Base-by-base conservation (phyloP, 2,329 filamentous ascomycete genomes). In the Pestalotiopsis sp. region DNA sequence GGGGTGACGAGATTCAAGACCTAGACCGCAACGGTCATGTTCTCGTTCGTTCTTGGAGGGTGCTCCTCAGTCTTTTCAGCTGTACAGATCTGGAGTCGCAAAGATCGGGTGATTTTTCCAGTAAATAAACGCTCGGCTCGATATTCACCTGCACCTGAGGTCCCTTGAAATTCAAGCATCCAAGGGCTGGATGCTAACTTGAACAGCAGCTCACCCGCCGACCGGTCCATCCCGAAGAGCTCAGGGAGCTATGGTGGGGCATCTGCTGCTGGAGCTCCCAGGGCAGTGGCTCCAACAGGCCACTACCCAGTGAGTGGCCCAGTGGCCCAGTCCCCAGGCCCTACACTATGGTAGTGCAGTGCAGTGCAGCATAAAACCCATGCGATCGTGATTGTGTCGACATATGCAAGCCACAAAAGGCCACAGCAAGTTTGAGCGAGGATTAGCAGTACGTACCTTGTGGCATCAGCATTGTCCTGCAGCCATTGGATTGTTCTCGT, bases 401-500 rank as follows among this genome's bases (percentile, higher is more conserved):
- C 45, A 52, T n/a, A 52, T 52, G 45, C 45, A 52, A 52, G 45
- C 45, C 45, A 52, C 45, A 52, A 14, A n/a, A 52, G 20, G 45
- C 45, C 45, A 52, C 45, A 52, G 14, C 45, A 20, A 52, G 20
- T 23, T 23, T 23, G 20, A 23, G 45, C 45, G n/a, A 20, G 45
- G 57, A 13, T 13, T 62, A 9, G 17, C 31, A 36, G 59, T 62
- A 36, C 57, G 57, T 59, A 59, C 27, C 23, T 20, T 59, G 57
- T 59, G 57, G 57, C 23, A 59, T 9, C 27, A 52, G 23, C n/a
- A 62, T 62, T 39, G 59, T 20, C 36, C n/a, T 45, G 61, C n/a
- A 23, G 38, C n/a, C 39, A 63, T 41, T 63, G 61, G 61, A 64
- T 62, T 62, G 59, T 62, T 20, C 59, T n/a, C 59, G 14, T 17